Base-by-base conservation (phyloP, 768 basidiomycete species). In the Mycena rebaudengoi region DNA sequence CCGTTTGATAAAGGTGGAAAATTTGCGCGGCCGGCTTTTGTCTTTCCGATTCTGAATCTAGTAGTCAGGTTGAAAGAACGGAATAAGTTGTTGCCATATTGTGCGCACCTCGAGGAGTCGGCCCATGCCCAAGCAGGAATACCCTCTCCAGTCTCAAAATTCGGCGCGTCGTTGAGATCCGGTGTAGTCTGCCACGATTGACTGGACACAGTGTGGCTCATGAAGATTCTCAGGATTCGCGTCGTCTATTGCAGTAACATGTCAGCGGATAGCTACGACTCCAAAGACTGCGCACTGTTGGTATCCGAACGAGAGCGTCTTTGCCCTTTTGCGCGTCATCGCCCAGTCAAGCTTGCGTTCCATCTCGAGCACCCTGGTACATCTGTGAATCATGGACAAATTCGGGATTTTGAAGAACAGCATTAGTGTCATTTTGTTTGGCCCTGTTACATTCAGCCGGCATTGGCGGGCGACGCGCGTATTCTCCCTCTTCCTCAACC, bases 281-380 rank as follows among this genome's bases (percentile, higher is more conserved):
- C n/a, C 20, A 3, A 30, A 29, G 62, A 41, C 8, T 69, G n/a
- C 82, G 57, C 63, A 94, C 95, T 5, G 88, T 86, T 20, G 91
- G 88, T 32, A 85, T 88, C 60, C 90, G 85, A 21, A 85, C 85
- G 45, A 96, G 73, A n/a, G 94, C 88, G 72, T 98, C 96, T 98
- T 96, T 11, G 91, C 91, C 69, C 85, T 88, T 78, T 97, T 97
- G 73, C 96, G 83, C 73, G 88, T 89, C 83, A 96, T 91, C 4
- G 95, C 96, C 96, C 96, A 98, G 76, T 98, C 96, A 16, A 98
- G 80, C 73, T 91, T 93, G 60, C 92, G 86, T 74, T 98, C 96
- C 88, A 94, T 94, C 67, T 92, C 90, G 26, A 96, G 76, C 39
- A 98, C 93, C 89, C 62, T 90, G 87, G 76, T 97, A 98, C 86